phyloP scores from a whole-genome alignment of 1,284 basidiomycete species.

The Mycosarcoma maydis region DNA sequence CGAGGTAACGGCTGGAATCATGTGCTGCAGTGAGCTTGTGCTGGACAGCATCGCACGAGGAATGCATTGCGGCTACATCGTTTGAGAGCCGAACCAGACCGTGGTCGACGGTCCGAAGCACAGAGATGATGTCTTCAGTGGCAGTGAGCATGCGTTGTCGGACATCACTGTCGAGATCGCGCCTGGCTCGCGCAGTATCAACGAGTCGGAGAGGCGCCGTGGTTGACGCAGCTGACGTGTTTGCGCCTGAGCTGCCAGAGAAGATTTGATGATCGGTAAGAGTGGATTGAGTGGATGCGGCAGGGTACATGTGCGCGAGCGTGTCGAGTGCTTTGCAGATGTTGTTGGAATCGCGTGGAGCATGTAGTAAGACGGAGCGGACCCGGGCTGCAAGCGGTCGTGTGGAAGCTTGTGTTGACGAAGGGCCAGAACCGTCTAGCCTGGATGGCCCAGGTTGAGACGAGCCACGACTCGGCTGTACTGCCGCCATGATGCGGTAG shows the following conservation, averaged over 20 bases:
- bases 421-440: constrained; percentile 1
- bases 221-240: background rate
- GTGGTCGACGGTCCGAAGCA: constrained; percentile 85
- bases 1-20: constrained; percentile 40
- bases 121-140: constrained; percentile 80
- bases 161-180: constrained; percentile 82
- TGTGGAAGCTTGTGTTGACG: constrained; percentile 6
- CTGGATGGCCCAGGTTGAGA: constrained; percentile 11
- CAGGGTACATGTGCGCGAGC: constrained; percentile 34
- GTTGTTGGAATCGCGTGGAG: constrained; percentile 14
- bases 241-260: no score
- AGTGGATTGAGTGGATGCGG: background rate
- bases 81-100: constrained; percentile 65
- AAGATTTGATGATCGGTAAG: no score
- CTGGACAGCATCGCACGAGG: constrained; percentile 37
- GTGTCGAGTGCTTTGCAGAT: constrained; percentile 28
- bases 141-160: constrained; percentile 82
- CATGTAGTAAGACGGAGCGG: constrained; percentile 27
- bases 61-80: constrained; percentile 32
- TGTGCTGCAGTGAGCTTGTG: constrained; percentile 18
- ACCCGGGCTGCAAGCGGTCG: constrained; percentile 32
- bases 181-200: constrained; percentile 73
- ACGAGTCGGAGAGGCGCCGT: constrained; percentile 9
- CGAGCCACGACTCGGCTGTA: background rate
- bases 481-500: constrained; percentile 23